phyloP scores from a whole-genome alignment of 163 green algal species.

The Chloromonas sp. region DNA sequence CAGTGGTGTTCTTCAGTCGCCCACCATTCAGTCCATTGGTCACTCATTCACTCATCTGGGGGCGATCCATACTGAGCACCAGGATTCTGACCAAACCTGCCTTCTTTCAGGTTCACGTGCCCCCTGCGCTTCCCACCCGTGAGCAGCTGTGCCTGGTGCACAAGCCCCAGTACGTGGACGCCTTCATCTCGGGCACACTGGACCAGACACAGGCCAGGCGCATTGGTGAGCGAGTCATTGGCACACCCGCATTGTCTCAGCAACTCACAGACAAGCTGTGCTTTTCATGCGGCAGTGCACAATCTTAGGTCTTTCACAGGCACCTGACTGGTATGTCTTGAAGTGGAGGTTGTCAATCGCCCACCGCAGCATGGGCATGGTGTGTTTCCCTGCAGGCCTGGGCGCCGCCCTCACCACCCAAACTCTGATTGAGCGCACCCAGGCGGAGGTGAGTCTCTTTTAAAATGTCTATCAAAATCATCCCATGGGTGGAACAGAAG shows the following conservation, averaged over 20 bases:
- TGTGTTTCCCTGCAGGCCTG: neutral
- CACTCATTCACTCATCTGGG: too few relatives aligned
- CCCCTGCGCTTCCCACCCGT: slow-evolving; percentile 27
- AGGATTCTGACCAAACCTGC: neutral
- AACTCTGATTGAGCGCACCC: slow-evolving; percentile 69
- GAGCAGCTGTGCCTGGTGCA: slow-evolving; percentile 56
- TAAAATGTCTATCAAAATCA: too few relatives aligned
- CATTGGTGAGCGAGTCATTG: slow-evolving; percentile 22
- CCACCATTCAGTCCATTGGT: neutral
- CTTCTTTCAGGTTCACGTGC: slow-evolving; percentile 38
- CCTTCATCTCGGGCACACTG: slow-evolving; percentile 45
- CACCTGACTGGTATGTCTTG: too few relatives aligned
- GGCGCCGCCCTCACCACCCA: slow-evolving; percentile 11
- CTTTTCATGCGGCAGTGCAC: too few relatives aligned
- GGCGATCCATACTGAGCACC: neutral
- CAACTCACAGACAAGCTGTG: neutral
- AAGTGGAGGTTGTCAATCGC: too few relatives aligned
- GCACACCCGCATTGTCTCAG: neutral
- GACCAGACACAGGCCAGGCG: slow-evolving; percentile 30
- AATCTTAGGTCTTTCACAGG: too few relatives aligned
- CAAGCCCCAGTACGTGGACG: slow-evolving; percentile 47
- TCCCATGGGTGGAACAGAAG: too few relatives aligned
- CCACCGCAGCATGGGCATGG: neutral
- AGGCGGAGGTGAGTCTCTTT: slow-evolving; percentile 24
- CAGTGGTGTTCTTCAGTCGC: too few relatives aligned